Conservation (phyloP, 2,329 filamentous ascomycete species). For the Zalaria sp. region DNA sequence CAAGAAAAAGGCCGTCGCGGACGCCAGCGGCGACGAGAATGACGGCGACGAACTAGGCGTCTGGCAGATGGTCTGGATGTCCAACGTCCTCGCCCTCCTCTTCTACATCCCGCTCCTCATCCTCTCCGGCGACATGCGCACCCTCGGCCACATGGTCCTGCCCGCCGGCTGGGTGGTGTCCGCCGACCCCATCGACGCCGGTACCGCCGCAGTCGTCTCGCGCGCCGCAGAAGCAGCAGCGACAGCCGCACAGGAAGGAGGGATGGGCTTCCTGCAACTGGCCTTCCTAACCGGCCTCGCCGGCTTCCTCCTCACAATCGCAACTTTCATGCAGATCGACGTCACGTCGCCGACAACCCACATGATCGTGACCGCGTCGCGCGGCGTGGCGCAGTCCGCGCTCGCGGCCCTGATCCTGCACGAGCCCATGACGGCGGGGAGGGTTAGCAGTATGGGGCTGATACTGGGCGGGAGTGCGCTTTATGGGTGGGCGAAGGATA, state of each 20-base stretch:
- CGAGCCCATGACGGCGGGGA: conserved; percentile 1
- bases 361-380: conserved; percentile 3
- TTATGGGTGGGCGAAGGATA: conserved; percentile 4
- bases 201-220: no score
- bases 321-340: conserved; percentile 2
- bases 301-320: conserved; percentile 2
- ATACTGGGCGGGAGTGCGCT: conserved; percentile 4
- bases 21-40: no score
- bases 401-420: conserved; percentile 3
- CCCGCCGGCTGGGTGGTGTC: neutral
- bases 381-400: conserved; percentile 1
- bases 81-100: conserved; percentile 1
- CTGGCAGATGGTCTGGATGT: conserved; percentile 5
- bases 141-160: neutral
- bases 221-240: neutral
- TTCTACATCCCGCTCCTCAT: conserved; percentile 3
- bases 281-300: conserved; percentile 1
- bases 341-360: conserved; percentile 3
- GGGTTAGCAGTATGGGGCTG: conserved; percentile 2
- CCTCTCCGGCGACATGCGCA: conserved; percentile 1
- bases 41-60: conserved; percentile 2
- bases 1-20: no score
- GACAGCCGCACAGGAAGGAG: neutral
- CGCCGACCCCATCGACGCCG: no score
- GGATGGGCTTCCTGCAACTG: conserved; percentile 1